A percentile compares a stretch with the other conserved stretches of the same genome.
phyloP scores from a whole-genome alignment of 306 rosid species.

The Citrullus colocynthis region DNA sequence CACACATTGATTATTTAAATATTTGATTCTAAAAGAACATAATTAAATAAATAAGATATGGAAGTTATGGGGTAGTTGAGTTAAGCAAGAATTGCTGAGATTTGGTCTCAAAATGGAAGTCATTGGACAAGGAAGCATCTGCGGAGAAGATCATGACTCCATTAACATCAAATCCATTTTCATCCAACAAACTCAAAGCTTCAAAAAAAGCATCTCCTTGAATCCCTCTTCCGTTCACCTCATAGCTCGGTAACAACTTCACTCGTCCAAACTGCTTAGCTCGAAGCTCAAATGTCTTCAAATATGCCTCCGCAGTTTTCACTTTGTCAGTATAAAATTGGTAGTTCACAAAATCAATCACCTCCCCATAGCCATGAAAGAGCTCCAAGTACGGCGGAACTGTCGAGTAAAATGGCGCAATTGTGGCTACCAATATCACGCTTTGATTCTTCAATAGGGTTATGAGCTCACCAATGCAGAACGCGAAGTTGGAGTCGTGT shows the following conservation, averaged over 20 bases:
- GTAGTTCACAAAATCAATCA: slow-evolving; percentile 37
- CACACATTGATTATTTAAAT: background rate
- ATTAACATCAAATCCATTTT: slow-evolving; percentile 24
- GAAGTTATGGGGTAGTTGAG: background rate
- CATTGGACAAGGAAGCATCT: slow-evolving; percentile 23
- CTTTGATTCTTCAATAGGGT: slow-evolving; percentile 32
- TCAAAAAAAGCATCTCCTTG: slow-evolving; percentile 41
- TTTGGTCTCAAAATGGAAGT: slow-evolving; percentile 28
- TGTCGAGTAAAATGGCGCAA: slow-evolving; percentile 38
- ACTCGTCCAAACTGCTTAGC: slow-evolving; percentile 13
- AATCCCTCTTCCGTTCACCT: slow-evolving; percentile 41
- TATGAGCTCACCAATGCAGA: slow-evolving; percentile 49
- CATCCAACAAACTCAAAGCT: slow-evolving; percentile 21
- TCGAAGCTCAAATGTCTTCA: slow-evolving; percentile 18
- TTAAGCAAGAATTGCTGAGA: slow-evolving; percentile 45
- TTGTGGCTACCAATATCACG: slow-evolving; percentile 32
- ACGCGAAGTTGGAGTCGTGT: slow-evolving; percentile 19
- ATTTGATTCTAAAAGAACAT: too few relatives aligned
- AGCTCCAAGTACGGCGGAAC: slow-evolving; percentile 25
- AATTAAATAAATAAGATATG: too few relatives aligned
- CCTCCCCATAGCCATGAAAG: slow-evolving; percentile 15
- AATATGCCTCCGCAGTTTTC: slow-evolving; percentile 19
- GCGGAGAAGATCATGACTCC: slow-evolving; percentile 51
- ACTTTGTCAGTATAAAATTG: slow-evolving; percentile 46
- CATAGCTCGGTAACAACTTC: slow-evolving; percentile 34